phyloP scores from a whole-genome alignment of 305 asterid genomes.

The Lippia alba region DNA sequence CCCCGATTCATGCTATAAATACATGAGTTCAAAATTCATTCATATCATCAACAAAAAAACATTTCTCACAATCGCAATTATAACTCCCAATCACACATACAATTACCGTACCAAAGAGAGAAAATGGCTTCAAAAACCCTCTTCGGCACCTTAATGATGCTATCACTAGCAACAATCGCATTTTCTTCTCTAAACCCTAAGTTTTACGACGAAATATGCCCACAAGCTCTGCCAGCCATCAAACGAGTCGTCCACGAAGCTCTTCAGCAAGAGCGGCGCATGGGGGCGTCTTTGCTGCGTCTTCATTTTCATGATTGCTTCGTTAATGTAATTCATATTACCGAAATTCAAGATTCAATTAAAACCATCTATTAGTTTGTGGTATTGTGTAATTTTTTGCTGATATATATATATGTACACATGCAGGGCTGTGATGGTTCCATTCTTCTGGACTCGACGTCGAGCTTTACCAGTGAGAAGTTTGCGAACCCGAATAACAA shows the following conservation, averaged over 20 bases:
- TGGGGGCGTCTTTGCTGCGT: conserved; percentile 78
- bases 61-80: not conserved
- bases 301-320: conserved; percentile 77
- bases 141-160: not conserved
- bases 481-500: conserved; percentile 47
- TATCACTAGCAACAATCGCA: conserved; percentile 7
- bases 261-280: conserved; percentile 53
- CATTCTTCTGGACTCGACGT: conserved; percentile 55
- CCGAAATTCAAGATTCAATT: not conserved
- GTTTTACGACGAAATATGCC: conserved; percentile 50
- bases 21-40: conserved; percentile 6
- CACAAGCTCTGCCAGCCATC: conserved; percentile 48
- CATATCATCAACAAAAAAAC: conserved; percentile 4
- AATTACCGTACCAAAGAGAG: not conserved
- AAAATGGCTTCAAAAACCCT: conserved; percentile 30
- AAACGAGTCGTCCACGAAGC: conserved; percentile 43
- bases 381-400: not conserved
- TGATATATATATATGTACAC: not conserved
- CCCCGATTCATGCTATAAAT: not conserved
- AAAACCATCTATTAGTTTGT: not conserved
- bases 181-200: conserved; percentile 11
- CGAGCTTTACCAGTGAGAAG: conserved; percentile 62
- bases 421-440: conserved; percentile 77
- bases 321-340: conserved; percentile 47
- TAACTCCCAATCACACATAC: not conserved